Base-by-base conservation (phyloP, 495 filamentous ascomycete genomes). In the Penicillium cosmopolitanum region DNA sequence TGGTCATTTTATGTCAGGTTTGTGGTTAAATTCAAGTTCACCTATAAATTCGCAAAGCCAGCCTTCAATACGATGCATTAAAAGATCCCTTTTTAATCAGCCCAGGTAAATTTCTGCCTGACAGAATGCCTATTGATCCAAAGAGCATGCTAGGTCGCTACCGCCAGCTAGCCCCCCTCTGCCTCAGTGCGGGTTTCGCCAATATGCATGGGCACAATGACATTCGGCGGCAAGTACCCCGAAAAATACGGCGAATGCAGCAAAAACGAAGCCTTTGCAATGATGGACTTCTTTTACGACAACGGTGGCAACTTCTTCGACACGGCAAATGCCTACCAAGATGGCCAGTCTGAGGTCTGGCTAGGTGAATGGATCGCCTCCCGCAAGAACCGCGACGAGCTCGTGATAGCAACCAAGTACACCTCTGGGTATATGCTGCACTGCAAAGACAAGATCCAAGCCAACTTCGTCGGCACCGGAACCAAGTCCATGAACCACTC, bases 401-500 rank as follows among this genome's bases (percentile, higher is more conserved):
- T 89, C 52, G 87, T 93, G 56, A 73, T 92, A 58, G 87, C 88
- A 0, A 92, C 89, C 31, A 92, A 92, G 68, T 93, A 82, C 72
- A 86, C 85, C 11, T 82, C 80, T 18, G 57, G 31, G 11, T 67
- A 56, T 23, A 43, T 46, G 16, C 34, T 65, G 0, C 67, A 60
- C 12, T 65, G 76, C 36, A 64, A 44, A 11, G 38, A 34, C 12
- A 69, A 56, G 21, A 62, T 82, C 60, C 76, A 80, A 50, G 79
- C 81, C 58, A 89, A 87, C 68, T 80, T 68, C 56, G 68, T 67
- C 11, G 88, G 88, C 13, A 91, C 88, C 63, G 69, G 74, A 8
- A 69, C 75, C 36, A 87, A 87, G 70, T 82, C 77, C 50, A 61
- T 91, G 63, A 77, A 80, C 44, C 47, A 81, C 0, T 82, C 77